Base-by-base conservation (phyloP, 108 stramenopile genomes). In the Nitzschia inconspicua region DNA sequence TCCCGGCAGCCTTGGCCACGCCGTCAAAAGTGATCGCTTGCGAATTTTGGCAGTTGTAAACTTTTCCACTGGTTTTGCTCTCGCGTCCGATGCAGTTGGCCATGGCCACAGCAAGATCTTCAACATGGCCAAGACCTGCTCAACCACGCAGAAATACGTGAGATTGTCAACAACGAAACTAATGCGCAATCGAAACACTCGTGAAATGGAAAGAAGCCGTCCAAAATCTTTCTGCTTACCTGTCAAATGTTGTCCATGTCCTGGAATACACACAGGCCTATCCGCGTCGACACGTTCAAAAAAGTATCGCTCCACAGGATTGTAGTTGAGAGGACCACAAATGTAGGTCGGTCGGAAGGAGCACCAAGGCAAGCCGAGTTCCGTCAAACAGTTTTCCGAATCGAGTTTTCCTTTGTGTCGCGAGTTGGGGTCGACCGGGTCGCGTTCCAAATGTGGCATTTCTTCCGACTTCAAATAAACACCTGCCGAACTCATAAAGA, bases 281-380 rank as follows among this genome's bases (percentile, higher is more conserved):
- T 53, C 52, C 28, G 39, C 39, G 26, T 70, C 68, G 18, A 62
- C 60, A 24, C 68, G 68, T 30, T 70, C 68, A 46, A 70, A 70
- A 39, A 70, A 70, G 42, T 61, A 70, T 26, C 68, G 51, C 36
- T 70, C 68, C 13, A 70, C 68, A 10, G 68, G 68, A 47, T 70
- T 70, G 53, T 70, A 70, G 56, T 70, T 70, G 16, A 51, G 49
- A 54, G 68, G 68, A 16, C 68, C 68, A 42, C 68, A 70, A 47
- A 70, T 70, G 52, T 70, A 70, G 30, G 68, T 70, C 11, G 68
- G 68, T 27, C 68, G 68, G 68, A 70, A 70, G 16, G 52, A 55
- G 43, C 68, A 70, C 68, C 68, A 70, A 26, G 60, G 60, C 18
- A 70, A 23, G n/a, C 60, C 60, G 5, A 67, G 28, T 9, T 24